Evolutionary conservation across 129 eudicot genomes (phyloP).

Genomic region (Dittrichia graveolens): DNA sequence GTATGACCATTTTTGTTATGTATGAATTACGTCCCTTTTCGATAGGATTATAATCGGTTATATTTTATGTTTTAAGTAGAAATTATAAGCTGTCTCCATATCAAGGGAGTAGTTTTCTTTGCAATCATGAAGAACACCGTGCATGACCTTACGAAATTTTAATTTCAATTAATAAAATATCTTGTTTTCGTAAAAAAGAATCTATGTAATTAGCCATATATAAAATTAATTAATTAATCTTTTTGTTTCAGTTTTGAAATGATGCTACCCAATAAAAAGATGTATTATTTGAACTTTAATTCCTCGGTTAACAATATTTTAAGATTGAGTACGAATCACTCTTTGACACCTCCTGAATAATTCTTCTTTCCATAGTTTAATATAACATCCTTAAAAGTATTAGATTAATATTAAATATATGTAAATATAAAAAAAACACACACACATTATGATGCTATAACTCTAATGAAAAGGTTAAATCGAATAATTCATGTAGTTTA

Average conservation of each 20-base stretch:
- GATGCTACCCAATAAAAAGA: not conserved
- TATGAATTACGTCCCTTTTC: no score
- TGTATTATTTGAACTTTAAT: slow-evolving; percentile 10
- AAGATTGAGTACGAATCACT: slow-evolving; percentile 36
- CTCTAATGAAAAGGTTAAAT: not conserved
- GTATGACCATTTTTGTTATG: no score
- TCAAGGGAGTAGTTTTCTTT: no score
- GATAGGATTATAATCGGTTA: no score
- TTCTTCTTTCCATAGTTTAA: slow-evolving; percentile 6
- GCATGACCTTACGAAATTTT: not conserved
- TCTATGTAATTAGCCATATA: not conserved
- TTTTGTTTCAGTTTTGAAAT: slow-evolving; percentile 14
- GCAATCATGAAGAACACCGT: no score
- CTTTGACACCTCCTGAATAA: slow-evolving; percentile 24
- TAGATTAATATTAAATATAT: not conserved
- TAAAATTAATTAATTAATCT: no score
- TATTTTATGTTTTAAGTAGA: no score
- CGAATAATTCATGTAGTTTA: not conserved
- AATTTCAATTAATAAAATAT: not conserved
- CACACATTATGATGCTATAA: not conserved
- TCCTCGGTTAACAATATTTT: slow-evolving; percentile 17
- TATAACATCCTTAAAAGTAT: not conserved
- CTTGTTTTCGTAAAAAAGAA: not conserved
- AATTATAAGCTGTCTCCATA: no score
- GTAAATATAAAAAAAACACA: not conserved